phyloP scores from a whole-genome alignment of 2,329 filamentous ascomycete genomes.

The Acrodontium crateriforme region DNA sequence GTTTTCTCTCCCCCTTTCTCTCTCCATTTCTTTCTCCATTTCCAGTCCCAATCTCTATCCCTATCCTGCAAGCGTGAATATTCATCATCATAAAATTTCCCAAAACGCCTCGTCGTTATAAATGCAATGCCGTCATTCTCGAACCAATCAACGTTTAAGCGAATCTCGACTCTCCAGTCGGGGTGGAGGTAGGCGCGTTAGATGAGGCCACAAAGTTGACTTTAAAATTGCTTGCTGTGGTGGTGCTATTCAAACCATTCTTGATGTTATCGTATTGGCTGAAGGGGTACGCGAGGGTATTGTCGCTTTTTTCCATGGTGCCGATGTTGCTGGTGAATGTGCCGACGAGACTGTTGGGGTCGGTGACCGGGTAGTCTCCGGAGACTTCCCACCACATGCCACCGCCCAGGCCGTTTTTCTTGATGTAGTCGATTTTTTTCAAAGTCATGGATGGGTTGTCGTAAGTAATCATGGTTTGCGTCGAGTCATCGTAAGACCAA shows the following conservation, averaged over 20 bases:
- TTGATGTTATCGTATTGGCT: conserved; percentile 41
- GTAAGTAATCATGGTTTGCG: conserved; percentile 61
- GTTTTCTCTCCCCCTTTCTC: too few relatives aligned
- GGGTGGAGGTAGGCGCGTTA: too few relatives aligned
- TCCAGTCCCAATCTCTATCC: too few relatives aligned
- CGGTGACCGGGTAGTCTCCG: conserved; percentile 47
- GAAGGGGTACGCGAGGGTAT: conserved; percentile 37
- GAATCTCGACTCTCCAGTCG: too few relatives aligned
- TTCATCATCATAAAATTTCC: too few relatives aligned
- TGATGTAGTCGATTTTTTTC: conserved; percentile 60
- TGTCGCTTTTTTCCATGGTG: conserved; percentile 36
- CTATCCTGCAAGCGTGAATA: too few relatives aligned
- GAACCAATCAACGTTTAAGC: too few relatives aligned
- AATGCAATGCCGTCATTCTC: too few relatives aligned
- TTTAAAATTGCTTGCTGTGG: too few relatives aligned
- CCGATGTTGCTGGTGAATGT: conserved; percentile 25
- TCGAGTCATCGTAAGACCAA: conserved; percentile 57
- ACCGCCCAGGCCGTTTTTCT: conserved; percentile 55
- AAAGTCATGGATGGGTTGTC: conserved; percentile 52
- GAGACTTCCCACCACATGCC: conserved; percentile 98
- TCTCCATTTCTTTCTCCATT: too few relatives aligned
- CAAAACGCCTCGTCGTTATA: too few relatives aligned
- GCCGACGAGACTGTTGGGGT: conserved; percentile 45
- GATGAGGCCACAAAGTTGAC: too few relatives aligned
- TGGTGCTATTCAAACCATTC: conserved; percentile 22